Evolutionary conservation across 2,329 filamentous ascomycete species (phyloP).

Genomic region (Ceratocystis colombiana): DNA sequence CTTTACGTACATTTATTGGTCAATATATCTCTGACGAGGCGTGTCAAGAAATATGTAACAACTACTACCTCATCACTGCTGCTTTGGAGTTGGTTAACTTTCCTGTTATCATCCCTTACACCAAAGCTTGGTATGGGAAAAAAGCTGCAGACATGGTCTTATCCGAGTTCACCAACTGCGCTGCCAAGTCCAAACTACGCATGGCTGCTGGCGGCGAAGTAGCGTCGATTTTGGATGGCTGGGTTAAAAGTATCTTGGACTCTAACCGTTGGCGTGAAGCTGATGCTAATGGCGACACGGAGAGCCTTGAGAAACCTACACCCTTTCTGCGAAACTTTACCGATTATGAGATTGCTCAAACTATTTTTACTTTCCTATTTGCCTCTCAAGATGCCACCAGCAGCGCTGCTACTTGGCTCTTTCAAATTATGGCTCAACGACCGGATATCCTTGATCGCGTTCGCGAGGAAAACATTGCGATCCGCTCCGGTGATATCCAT

Average conservation of each 20-base stretch:
- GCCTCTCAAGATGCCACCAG: conserved; percentile 95
- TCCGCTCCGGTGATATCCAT: conserved; percentile 63
- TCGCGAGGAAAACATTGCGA: conserved; percentile 75
- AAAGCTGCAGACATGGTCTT: conserved; percentile 89
- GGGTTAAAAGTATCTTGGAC: conserved; percentile 80
- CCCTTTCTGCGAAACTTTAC: conserved; percentile 76
- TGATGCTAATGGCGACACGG: conserved; percentile 58
- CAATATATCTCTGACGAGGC: conserved; percentile 87
- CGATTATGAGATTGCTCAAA: conserved; percentile 86
- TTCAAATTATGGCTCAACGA: conserved; percentile 86
- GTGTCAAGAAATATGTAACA: conserved; percentile 87
- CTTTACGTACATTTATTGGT: conserved; percentile 92
- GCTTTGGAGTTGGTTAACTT: conserved; percentile 97
- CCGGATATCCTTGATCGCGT: conserved; percentile 86
- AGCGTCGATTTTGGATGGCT: conserved; percentile 90
- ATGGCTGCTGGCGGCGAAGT: conserved; percentile 81
- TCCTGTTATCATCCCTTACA: conserved; percentile 89
- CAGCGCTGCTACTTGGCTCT: conserved; percentile 87
- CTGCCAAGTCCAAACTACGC: conserved; percentile 83
- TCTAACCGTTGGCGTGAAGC: conserved; percentile 73
- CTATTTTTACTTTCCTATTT: conserved; percentile 91
- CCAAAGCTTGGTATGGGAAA: conserved; percentile 95
- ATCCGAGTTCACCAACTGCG: conserved; percentile 78
- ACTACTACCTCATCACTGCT: conserved; percentile 93
- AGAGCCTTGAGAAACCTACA: conserved; percentile 66